phyloP scores from a whole-genome alignment of 2,329 filamentous ascomycete genomes.

The Emergomyces pasteurianus region DNA sequence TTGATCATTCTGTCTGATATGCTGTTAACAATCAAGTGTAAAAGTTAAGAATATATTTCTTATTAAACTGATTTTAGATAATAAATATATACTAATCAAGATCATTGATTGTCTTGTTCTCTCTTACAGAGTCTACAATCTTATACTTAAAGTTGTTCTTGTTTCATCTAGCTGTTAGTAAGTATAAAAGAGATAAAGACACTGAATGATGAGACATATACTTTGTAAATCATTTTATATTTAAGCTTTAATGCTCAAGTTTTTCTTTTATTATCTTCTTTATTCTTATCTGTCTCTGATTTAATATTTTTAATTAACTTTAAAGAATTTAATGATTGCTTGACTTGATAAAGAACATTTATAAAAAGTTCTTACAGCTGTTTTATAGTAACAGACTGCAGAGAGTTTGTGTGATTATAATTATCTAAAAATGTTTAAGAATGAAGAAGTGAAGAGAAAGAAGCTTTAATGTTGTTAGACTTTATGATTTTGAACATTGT shows the following conservation, averaged over 20 bases:
- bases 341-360: background rate
- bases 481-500: background rate
- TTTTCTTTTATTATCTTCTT: background rate
- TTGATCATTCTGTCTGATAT: conserved; percentile 14
- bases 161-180: conserved; percentile 15
- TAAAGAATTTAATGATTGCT: conserved; percentile 1
- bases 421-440: background rate
- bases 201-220: conserved; percentile 9
- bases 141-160: conserved; percentile 19
- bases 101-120: conserved; percentile 9
- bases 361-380: background rate
- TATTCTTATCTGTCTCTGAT: background rate
- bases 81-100: conserved; percentile 12
- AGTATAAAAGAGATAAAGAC: conserved; percentile 7
- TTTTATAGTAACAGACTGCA: background rate
- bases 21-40: conserved; percentile 10
- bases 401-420: background rate
- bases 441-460: background rate
- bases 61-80: conserved; percentile 13
- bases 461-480: background rate
- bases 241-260: conserved; percentile 11
- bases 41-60: conserved; percentile 6
- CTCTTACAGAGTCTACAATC: conserved; percentile 15
- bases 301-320: background rate
- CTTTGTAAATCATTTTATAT: conserved; percentile 14